Base-by-base conservation (phyloP, 2,329 filamentous ascomycete species). In the Paraphaeosphaeria minitans region DNA sequence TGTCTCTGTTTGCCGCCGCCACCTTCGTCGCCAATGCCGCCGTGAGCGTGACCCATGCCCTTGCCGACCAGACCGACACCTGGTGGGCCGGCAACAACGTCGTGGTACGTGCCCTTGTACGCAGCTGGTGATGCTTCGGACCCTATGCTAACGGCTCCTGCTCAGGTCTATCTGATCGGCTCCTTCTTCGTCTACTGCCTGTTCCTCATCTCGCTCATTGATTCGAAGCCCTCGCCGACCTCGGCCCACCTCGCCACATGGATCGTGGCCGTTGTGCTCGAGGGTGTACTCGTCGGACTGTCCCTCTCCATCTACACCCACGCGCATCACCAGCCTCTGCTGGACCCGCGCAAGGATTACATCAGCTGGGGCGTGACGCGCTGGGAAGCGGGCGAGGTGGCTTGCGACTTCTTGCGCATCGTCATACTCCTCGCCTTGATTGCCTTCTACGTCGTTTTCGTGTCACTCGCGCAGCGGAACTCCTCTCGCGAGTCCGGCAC, bases 141-240 rank as follows among this genome's bases (percentile, higher is more conserved):
- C 61, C 68, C 27, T 60, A 59, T 52, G 29, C 29, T 12, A 31
- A 12, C 8, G 5, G 29, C 29, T 31, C 7, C 29, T 31, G 49
- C 21, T n/a, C 55, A 97, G 93, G 89, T 96, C 72, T 96, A 96
- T 77, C 82, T 96, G 63, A 85, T 92, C 57, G 92, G 89, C 55
- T 89, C 91, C 46, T 90, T 93, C 65, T 97, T 96, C 81, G 87
- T 95, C 63, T 95, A 96, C 80, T 84, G 91, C 51, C 88, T 97
- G 66, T 85, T 97, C 65, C 84, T 96, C 65, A 89, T 97, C 70
- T 93, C 93, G 31, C 85, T 98, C 57, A 83, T 96, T 69, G 93
- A 97, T 76, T 90, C 90, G 72, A 87, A 86, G 62, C 88, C 92
- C 35, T 91, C 91, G 13, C 95, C 95, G 0, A 93, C 89, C 51